Base-by-base conservation (phyloP, 1,284 basidiomycete species). In the Caloboletus firmus region DNA sequence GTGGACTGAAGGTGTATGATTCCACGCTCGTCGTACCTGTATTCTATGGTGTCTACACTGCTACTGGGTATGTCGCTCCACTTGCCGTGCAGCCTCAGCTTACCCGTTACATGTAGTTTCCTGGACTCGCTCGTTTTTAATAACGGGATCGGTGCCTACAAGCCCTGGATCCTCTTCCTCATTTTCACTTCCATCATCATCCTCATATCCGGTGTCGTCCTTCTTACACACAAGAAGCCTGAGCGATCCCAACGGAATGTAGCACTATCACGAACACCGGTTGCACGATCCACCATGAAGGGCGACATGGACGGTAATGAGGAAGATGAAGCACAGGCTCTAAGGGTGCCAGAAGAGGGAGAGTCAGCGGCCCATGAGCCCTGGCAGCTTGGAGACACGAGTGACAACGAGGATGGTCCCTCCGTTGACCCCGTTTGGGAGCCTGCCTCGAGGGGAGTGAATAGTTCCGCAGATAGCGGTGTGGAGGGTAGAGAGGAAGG, bases 111-210 rank as follows among this genome's bases (percentile, higher is more conserved):
- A 40, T 36, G 17, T 51, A 82, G 83, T 7, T 91, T 87, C 72
- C 69, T 90, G 55, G 79, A 89, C 63, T 84, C 86, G 9, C 72
- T 91, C 62, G 78, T 90, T 10, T 94, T 94, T 72, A 92, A 91
- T 65, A 76, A 94, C 64, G 82, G 92, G 73, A 82, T 91, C 1
- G 85, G 83, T 55, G 82, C 91, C 18, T 97, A 95, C 71, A 78
- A 87, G 54, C 79, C 86, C 17, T 95, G 93, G 91, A 85, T 87
- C 1, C 82, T 95, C 20, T 89, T 94, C 73, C 79, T 91, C 47
- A 91, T 95, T 58, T 93, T 91, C 66, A 70, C 86, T 42, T 93
- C 91, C 1, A 94, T 97, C 60, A 72, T 83, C 36, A 79, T 95
- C 42, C 84, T 97, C 52, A 88, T 97, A 44, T 83, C 80, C 0